A percentile compares a stretch with the other conserved stretches of the same genome.
phyloP scores from a whole-genome alignment of 441 rosid species.

The Euphorbia celastroides region DNA sequence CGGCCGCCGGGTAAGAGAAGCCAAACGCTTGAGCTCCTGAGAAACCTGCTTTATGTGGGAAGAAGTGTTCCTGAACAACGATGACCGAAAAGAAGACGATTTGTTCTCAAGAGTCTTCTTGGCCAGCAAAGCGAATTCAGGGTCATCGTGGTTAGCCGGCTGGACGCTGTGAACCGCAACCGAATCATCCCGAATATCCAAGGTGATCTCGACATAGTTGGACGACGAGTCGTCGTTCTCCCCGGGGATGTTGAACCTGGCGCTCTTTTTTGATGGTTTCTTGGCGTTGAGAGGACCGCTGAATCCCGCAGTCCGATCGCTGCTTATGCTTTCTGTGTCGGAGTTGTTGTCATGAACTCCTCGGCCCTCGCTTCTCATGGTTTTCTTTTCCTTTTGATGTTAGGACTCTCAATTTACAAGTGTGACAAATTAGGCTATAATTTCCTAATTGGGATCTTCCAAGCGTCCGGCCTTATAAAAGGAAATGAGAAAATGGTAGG shows the following conservation, averaged over 20 bases:
- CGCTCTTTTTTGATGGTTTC: conserved; percentile 65
- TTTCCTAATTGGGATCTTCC: background rate
- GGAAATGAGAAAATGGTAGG: conserved; percentile 4
- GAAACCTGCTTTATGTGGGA: conserved; percentile 62
- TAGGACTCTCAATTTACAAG: too few species aligned
- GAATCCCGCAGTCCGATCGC: conserved; percentile 45
- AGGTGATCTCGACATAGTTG: conserved; percentile 64
- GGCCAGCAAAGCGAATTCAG: conserved; percentile 56
- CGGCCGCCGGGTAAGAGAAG: conserved; percentile 48
- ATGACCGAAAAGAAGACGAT: conserved; percentile 36
- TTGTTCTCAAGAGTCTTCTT: conserved; percentile 51
- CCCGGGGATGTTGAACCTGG: conserved; percentile 53
- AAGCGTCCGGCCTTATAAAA: background rate
- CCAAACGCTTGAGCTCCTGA: conserved; percentile 59
- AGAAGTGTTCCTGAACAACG: conserved; percentile 55
- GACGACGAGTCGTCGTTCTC: conserved; percentile 34
- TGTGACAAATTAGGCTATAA: too few species aligned
- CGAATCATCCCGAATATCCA: conserved; percentile 62
- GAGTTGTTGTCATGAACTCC: conserved; percentile 45
- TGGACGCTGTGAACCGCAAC: conserved; percentile 83
- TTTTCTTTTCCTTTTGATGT: background rate
- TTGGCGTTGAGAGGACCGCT: conserved; percentile 48
- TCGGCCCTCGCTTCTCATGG: conserved; percentile 35
- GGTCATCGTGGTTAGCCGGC: conserved; percentile 40
- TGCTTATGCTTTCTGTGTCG: conserved; percentile 54